Evolutionary conservation across 2,329 filamentous ascomycete genomes (phyloP).

Genomic region (Aurifilum marmelostoma): DNA sequence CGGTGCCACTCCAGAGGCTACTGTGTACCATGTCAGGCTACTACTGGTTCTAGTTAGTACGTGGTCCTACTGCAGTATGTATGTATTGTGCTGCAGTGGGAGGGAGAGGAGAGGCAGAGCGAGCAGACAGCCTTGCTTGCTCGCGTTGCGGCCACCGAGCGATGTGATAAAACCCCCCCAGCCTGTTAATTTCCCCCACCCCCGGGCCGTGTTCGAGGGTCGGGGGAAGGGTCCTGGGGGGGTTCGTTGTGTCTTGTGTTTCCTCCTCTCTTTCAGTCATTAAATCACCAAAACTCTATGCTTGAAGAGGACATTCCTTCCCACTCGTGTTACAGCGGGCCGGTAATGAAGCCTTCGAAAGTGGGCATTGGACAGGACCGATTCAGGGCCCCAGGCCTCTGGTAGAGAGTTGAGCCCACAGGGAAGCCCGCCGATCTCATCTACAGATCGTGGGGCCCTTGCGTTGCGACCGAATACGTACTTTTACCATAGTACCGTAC

Average conservation of each 20-base stretch:
- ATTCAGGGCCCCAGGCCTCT: not conserved
- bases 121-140: not conserved
- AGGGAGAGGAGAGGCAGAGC: not conserved
- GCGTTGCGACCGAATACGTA: not conserved
- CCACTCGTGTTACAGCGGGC: not conserved
- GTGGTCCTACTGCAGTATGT: not conserved
- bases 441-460: conserved; percentile 11
- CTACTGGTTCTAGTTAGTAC: not conserved
- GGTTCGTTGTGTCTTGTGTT: not conserved
- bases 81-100: too few species aligned
- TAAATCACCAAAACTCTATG: not conserved
- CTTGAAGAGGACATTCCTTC: not conserved
- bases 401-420: not conserved
- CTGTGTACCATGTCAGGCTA: conserved; percentile 5
- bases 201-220: not conserved
- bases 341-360: not conserved
- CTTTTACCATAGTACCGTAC: not conserved
- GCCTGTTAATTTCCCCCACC: not conserved
- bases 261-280: not conserved
- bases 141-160: not conserved
- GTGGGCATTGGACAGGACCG: conserved; percentile 2
- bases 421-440: not conserved
- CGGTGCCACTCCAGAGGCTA: conserved; percentile 6
- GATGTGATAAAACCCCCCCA: not conserved
- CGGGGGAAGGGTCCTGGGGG: not conserved